Conservation (phyloP, 495 filamentous ascomycete genomes). For the Penicillium herquei region DNA sequence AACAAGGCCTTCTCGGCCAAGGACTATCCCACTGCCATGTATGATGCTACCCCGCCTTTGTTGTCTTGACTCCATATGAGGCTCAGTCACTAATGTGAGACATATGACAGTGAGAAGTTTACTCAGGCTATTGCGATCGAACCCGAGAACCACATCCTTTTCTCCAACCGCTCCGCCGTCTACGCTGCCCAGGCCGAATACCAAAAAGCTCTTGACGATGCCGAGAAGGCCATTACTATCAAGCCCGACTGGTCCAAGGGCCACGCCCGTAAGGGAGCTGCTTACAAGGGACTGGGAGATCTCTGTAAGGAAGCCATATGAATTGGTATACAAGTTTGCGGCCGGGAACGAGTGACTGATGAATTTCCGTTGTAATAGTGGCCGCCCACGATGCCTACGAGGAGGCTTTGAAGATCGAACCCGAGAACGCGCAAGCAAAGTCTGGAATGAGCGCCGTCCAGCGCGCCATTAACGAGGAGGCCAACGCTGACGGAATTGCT, state of each 20-base stretch:
- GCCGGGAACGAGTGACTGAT: background rate
- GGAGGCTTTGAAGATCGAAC: slow-evolving; percentile 85
- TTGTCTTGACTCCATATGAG: background rate
- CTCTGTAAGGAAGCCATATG: slow-evolving; percentile 50
- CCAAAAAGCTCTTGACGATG: slow-evolving; percentile 80
- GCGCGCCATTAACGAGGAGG: slow-evolving; percentile 83
- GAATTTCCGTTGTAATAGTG: slow-evolving; percentile 37
- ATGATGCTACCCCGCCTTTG: slow-evolving; percentile 45
- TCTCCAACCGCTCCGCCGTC: slow-evolving; percentile 96
- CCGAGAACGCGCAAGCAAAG: slow-evolving; percentile 89
- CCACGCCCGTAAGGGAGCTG: slow-evolving; percentile 87
- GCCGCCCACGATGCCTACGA: slow-evolving; percentile 87
- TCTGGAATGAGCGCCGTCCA: slow-evolving; percentile 78
- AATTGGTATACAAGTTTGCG: background rate
- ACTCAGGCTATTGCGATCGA: slow-evolving; percentile 89
- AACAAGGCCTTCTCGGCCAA: slow-evolving; percentile 98
- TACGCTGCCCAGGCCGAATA: slow-evolving; percentile 89
- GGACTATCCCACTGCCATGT: slow-evolving; percentile 95
- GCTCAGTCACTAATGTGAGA: slow-evolving; percentile 9
- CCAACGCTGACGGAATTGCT: slow-evolving; percentile 60
- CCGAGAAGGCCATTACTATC: slow-evolving; percentile 85
- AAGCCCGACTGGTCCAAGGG: slow-evolving; percentile 99
- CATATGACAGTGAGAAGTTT: slow-evolving; percentile 78
- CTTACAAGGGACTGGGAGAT: slow-evolving; percentile 82
- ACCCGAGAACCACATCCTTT: slow-evolving; percentile 88